Conservation (phyloP, 352 stramenopile genomes). For the Sclerospora graminicola region DNA sequence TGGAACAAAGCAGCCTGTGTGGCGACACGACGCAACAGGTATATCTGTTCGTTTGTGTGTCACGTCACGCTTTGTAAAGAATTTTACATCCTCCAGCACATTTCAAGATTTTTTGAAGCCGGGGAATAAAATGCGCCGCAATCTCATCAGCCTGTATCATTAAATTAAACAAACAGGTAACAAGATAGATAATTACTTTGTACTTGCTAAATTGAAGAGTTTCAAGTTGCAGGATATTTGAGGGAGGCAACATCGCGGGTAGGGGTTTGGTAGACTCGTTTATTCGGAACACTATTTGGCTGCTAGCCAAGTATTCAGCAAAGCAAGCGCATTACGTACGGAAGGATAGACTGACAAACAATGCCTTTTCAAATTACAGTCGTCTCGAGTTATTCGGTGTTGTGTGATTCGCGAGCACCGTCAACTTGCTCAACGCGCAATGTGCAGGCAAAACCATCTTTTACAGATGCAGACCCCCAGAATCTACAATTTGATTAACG, state of each 20-base stretch:
- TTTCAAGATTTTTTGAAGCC: constrained; percentile 6
- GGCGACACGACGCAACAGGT: constrained; percentile 26
- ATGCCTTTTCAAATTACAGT: not conserved
- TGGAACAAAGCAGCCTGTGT: constrained; percentile 26
- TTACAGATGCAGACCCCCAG: not conserved
- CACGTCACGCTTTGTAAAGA: constrained; percentile 25
- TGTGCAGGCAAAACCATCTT: too few species aligned
- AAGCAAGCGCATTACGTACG: not conserved
- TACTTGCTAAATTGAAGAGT: not conserved
- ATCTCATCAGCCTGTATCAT: constrained; percentile 1
- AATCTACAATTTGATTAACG: not conserved
- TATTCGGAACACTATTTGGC: constrained; percentile 4
- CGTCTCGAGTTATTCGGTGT: too few species aligned
- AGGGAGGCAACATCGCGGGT: constrained; percentile 13
- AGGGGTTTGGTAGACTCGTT: constrained; percentile 12
- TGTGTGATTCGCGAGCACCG: too few species aligned
- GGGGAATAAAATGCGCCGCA: not conserved
- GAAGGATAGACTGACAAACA: not conserved
- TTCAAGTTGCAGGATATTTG: not conserved
- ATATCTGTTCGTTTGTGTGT: constrained; percentile 29
- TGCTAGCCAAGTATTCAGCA: constrained; percentile 16
- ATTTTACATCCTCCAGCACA: constrained; percentile 19
- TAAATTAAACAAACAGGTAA: not conserved
- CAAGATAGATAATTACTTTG: not conserved
- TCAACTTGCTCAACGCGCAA: too few species aligned